These are phyloP conservation scores for Amylostereum areolatum DNA, from an alignment of 1,284 basidiomycete species.

Conservation along the genomic window DNA sequence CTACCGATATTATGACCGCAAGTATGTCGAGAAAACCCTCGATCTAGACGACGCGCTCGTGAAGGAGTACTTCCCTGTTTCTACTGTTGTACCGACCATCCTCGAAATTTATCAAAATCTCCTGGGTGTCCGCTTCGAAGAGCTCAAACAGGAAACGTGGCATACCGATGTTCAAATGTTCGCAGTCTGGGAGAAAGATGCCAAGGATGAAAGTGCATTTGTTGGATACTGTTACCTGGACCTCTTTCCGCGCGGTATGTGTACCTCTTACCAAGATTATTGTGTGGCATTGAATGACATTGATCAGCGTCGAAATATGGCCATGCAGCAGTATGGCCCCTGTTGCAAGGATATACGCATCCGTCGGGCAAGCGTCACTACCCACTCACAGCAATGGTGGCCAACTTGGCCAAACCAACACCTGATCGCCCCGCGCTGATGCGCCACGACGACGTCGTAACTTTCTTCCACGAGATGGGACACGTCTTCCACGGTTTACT, in stretches of 20 bases:
- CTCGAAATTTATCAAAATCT: constrained; percentile 77
- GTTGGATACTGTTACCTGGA: constrained; percentile 82
- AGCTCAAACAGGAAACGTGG: constrained; percentile 59
- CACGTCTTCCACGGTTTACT: constrained; percentile 83
- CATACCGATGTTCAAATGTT: constrained; percentile 79
- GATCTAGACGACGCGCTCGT: constrained; percentile 69
- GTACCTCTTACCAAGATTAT: neutral
- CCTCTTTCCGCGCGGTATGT: constrained; percentile 74
- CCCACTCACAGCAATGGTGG: constrained; percentile 78
- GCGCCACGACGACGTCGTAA: constrained; percentile 76
- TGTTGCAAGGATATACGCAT: constrained; percentile 55
- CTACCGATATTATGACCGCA: constrained; percentile 63
- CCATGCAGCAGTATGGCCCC: constrained; percentile 81
- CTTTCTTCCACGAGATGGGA: constrained; percentile 82
- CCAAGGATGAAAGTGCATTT: constrained; percentile 63
- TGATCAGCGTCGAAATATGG: constrained; percentile 67
- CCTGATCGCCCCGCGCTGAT: constrained; percentile 76
- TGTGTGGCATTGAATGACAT: neutral
- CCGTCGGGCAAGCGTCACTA: constrained; percentile 58
- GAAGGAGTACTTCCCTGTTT: constrained; percentile 84
- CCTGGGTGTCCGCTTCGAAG: constrained; percentile 67
- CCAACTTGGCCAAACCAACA: constrained; percentile 80
- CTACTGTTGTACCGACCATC: constrained; percentile 73
- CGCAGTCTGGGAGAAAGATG: constrained; percentile 74
- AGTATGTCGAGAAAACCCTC: constrained; percentile 61